Evolutionary conservation across 1,284 basidiomycete species (phyloP).

Genomic region (Naganishia cerealis): DNA sequence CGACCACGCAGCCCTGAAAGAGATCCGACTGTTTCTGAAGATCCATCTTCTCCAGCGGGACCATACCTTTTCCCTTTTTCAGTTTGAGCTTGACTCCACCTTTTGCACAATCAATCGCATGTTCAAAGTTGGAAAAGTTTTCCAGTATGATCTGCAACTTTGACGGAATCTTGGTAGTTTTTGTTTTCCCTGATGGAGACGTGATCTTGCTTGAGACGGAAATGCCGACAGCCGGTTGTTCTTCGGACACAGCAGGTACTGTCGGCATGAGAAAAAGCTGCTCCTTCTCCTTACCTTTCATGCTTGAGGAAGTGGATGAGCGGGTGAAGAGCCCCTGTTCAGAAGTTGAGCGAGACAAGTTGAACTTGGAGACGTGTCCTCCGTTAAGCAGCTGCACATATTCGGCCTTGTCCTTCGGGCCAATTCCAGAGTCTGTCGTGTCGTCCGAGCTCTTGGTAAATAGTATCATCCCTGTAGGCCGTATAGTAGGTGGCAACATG

Average conservation of each 20-base stretch:
- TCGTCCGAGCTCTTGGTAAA: neutral
- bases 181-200: neutral
- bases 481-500: neutral
- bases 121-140: conserved; percentile 12
- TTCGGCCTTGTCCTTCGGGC: neutral
- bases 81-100: conserved; percentile 1
- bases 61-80: conserved; percentile 10
- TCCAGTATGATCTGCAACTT: conserved; percentile 4
- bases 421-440: neutral
- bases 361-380: neutral
- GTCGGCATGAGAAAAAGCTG: neutral
- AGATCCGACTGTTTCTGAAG: conserved; percentile 7
- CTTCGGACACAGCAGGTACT: neutral
- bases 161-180: neutral
- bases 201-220: neutral
- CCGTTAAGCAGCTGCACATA: neutral
- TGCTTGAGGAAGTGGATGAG: neutral
- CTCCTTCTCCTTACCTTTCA: conserved; percentile 4
- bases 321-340: neutral
- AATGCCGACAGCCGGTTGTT: neutral
- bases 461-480: neutral
- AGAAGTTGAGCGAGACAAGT: conserved; percentile 1
- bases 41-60: conserved; percentile 4
- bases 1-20: conserved; percentile 18
- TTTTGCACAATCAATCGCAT: neutral